Percentiles rank a stretch among this genome's conserved stretches.
Evolutionary conservation across 805 yeast genomes (phyloP).

Genomic region (Zygosaccharomyces pseudorouxii): DNA sequence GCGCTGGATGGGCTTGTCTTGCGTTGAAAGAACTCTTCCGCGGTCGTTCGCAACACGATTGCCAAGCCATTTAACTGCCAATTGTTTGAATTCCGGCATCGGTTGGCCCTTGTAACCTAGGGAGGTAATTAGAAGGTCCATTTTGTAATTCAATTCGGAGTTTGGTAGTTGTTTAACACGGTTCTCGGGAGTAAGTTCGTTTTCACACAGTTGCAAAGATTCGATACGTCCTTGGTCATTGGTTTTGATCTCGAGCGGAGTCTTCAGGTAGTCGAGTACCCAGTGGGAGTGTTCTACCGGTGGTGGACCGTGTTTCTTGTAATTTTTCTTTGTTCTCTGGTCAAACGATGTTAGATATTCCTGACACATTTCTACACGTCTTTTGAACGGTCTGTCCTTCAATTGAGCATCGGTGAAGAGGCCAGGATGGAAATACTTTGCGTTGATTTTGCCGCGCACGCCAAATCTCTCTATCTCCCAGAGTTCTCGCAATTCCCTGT

Average conservation of each 20-base stretch:
- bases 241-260: constrained; percentile 52
- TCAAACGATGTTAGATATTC: constrained; percentile 42
- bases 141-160: constrained; percentile 32
- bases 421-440: constrained; percentile 30
- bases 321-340: constrained; percentile 30
- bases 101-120: constrained; percentile 78
- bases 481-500: constrained; percentile 85
- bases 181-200: constrained; percentile 20
- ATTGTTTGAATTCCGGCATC: constrained; percentile 50
- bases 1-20: constrained; percentile 37
- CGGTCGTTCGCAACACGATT: constrained; percentile 46
- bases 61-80: constrained; percentile 47
- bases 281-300: constrained; percentile 40
- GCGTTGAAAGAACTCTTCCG: constrained; percentile 40
- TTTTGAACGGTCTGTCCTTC: constrained; percentile 50
- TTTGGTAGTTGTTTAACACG: constrained; percentile 26
- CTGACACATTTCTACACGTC: constrained; percentile 59
- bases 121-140: constrained; percentile 71
- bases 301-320: constrained; percentile 22
- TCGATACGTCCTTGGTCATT: constrained; percentile 37
- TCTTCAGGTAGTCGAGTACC: constrained; percentile 63
- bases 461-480: constrained; percentile 54
- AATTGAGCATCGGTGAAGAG: constrained; percentile 26
- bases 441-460: constrained; percentile 45
- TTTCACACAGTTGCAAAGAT: constrained; percentile 23